These are phyloP conservation scores for Teratosphaeriaceae sp. DNA, from an alignment of 2,329 filamentous ascomycete species.

Conservation along the genomic window DNA sequence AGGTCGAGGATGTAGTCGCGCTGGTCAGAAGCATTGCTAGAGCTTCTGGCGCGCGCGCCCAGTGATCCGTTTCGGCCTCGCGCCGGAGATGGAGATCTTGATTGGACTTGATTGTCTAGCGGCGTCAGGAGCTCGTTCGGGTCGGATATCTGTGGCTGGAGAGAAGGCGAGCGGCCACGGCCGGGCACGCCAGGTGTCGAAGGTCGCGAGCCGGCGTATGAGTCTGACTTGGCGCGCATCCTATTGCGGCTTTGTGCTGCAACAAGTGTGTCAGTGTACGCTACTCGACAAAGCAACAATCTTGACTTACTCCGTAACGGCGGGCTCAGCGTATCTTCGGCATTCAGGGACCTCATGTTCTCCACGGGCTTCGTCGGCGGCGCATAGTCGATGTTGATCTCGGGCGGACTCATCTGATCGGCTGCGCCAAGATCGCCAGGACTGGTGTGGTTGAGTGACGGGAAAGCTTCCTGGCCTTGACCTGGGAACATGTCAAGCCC, in stretches of 20 bases:
- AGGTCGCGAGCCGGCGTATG: conserved; percentile 45
- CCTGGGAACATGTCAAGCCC: conserved; percentile 47
- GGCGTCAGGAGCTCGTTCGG: conserved; percentile 37
- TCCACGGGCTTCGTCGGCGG: conserved; percentile 53
- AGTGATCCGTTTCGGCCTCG: conserved; percentile 26
- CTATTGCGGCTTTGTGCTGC: conserved; percentile 44
- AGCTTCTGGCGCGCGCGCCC: conserved; percentile 40
- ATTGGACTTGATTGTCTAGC: conserved; percentile 29
- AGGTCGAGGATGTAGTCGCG: conserved; percentile 82
- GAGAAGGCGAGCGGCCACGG: conserved; percentile 31
- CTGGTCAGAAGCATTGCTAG: conserved; percentile 48
- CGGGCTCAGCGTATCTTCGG: conserved; percentile 75
- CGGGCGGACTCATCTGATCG: conserved; percentile 78
- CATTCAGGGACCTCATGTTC: conserved; percentile 44
- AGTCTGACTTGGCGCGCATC: conserved; percentile 55
- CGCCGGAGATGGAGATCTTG: conserved; percentile 43
- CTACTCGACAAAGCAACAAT: background rate
- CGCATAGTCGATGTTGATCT: conserved; percentile 90
- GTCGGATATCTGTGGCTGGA: conserved; percentile 20
- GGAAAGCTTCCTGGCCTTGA: conserved; percentile 42
- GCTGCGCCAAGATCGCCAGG: conserved; percentile 58
- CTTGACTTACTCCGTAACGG: conserved; percentile 55
- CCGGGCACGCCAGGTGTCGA: conserved; percentile 32
- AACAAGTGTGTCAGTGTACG: conserved; percentile 35
- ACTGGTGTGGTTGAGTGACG: conserved; percentile 40